Percentiles rank a stretch among this genome's conserved stretches.
Conservation (phyloP, 2,329 filamentous ascomycete species). For the Orbilia quercus region DNA sequence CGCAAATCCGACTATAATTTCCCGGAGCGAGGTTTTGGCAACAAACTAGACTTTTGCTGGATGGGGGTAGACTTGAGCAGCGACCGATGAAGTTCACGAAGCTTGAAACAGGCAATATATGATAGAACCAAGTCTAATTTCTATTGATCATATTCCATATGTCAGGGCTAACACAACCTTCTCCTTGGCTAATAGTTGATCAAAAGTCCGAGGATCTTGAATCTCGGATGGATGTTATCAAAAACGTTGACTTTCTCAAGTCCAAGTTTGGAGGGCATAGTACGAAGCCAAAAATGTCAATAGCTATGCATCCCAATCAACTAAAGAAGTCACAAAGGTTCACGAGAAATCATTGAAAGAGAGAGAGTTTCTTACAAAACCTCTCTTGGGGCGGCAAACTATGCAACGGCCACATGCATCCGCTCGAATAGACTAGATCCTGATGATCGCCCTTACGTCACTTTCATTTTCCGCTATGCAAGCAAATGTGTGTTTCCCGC, state of each 20-base stretch:
- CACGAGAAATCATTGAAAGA: conserved; percentile 47
- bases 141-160: too few relatives aligned
- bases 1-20: background rate
- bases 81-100: conserved; percentile 29
- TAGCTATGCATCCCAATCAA: background rate
- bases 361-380: conserved; percentile 39
- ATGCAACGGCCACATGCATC: background rate
- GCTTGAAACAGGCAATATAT: conserved; percentile 23
- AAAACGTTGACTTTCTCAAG: conserved; percentile 18
- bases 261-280: conserved; percentile 14
- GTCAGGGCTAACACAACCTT: background rate
- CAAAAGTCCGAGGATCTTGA: conserved; percentile 23
- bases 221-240: conserved; percentile 13
- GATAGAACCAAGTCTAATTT: too few relatives aligned
- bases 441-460: conserved; percentile 12
- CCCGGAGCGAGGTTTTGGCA: background rate
- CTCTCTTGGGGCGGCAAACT: conserved; percentile 2
- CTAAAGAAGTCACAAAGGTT: background rate
- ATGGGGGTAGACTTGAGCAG: conserved; percentile 1
- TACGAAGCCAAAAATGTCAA: background rate
- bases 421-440: conserved; percentile 2
- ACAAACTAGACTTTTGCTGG: background rate
- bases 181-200: conserved; percentile 20
- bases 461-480: conserved; percentile 39
- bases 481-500: conserved; percentile 25